Percentiles rank a stretch among this genome's conserved stretches.
These are phyloP conservation scores for Chloris gayana DNA, from an alignment of 176 grass and related monocot genomes.

Conservation along the genomic window DNA sequence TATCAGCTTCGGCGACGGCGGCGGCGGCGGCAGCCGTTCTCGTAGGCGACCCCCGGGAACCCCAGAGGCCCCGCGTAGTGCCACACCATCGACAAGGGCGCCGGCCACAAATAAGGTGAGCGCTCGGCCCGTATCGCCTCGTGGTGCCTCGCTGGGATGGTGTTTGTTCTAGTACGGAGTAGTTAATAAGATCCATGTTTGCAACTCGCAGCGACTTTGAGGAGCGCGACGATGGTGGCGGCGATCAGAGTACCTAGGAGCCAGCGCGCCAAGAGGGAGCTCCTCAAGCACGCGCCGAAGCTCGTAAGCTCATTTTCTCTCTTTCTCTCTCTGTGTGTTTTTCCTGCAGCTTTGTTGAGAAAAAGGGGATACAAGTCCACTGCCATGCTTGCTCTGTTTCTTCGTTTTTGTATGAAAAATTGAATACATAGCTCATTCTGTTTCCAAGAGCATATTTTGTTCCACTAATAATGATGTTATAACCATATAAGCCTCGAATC, in stretches of 20 bases:
- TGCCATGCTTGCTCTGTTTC: not conserved
- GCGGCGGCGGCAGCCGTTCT: slow-evolving; percentile 83
- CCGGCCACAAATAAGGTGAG: slow-evolving; percentile 85
- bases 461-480: not conserved
- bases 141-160: not conserved
- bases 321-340: too few relatives aligned
- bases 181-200: too few relatives aligned
- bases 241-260: slow-evolving; percentile 56
- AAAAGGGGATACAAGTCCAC: too few relatives aligned
- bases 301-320: slow-evolving; percentile 47
- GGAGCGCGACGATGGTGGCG: not conserved
- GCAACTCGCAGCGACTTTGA: not conserved
- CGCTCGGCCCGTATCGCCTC: not conserved
- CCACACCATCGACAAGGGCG: slow-evolving; percentile 84
- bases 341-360: too few relatives aligned
- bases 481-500: not conserved
- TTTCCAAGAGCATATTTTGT: not conserved
- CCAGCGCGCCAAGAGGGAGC: slow-evolving; percentile 58
- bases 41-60: slow-evolving; percentile 67
- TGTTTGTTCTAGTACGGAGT: too few relatives aligned
- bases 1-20: slow-evolving; percentile 44
- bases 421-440: not conserved
- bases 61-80: slow-evolving; percentile 69
- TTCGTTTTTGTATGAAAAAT: not conserved
- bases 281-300: slow-evolving; percentile 84